phyloP scores from a whole-genome alignment of 2,329 filamentous ascomycete genomes.

The Fusarium nelsonii region DNA sequence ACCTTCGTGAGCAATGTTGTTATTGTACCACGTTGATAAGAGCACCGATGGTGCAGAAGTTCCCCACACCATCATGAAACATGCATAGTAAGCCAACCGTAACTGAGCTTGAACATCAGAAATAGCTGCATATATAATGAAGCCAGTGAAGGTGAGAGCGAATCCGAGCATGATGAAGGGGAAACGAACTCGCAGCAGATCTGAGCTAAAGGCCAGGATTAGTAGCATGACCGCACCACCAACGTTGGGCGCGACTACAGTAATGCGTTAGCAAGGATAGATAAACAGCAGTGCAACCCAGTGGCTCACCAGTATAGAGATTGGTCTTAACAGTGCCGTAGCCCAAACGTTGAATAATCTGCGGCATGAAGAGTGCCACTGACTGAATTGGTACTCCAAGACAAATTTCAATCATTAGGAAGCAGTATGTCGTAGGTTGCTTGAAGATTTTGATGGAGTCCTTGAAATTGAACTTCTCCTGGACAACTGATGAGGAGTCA shows the following conservation, averaged over 20 bases:
- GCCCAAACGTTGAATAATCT: conserved; percentile 16
- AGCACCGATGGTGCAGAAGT: conserved; percentile 9
- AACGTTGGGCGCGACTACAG: conserved; percentile 2
- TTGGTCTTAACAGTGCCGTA: conserved; percentile 17
- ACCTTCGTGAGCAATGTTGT: rapidly evolving
- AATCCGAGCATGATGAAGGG: conserved; percentile 21
- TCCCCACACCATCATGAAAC: conserved; percentile 31
- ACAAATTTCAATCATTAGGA: conserved; percentile 23
- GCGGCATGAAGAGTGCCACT: conserved; percentile 18
- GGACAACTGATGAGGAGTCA: conserved; percentile 17
- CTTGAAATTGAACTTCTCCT: conserved; percentile 18
- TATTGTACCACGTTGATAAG: conserved; percentile 21
- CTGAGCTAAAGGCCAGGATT: conserved; percentile 15
- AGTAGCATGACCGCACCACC: conserved; percentile 22
- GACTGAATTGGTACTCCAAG: conserved; percentile 21
- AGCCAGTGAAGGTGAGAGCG: conserved; percentile 5
- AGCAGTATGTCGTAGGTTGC: conserved; percentile 21
- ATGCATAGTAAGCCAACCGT: conserved; percentile 7
- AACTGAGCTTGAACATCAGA: conserved; percentile 16
- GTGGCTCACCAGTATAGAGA: conserved; percentile 14
- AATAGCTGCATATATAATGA: conserved; percentile 26
- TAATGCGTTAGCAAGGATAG: not conserved
- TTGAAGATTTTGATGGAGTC: conserved; percentile 29
- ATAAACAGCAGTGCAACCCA: rapidly evolving
- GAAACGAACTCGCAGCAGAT: conserved; percentile 14